Evolutionary conservation across 2,329 filamentous ascomycete species (phyloP), one percentile per base, ranked within the genome.

Genomic region (Xylaria sp.): DNA sequence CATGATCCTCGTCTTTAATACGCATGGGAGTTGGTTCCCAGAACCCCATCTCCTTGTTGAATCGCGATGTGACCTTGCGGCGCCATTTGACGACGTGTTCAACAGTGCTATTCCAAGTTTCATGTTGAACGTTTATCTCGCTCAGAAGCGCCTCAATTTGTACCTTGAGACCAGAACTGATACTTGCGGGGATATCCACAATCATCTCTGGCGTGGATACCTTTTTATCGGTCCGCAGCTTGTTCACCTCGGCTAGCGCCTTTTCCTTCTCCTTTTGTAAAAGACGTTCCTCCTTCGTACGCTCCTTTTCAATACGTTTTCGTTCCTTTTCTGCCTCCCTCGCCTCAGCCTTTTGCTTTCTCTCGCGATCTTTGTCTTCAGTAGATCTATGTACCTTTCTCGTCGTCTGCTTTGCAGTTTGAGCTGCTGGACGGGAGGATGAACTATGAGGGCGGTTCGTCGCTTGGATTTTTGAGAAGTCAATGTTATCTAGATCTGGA

Each of bases 151-250:
- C 76, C 61, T 84, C 79, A 5, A 86, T 77, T 53, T 86, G 84
- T 1, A 82, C 77, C 27, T 75, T 80, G 27, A 84, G 74, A 0
- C 78, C 80, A 0, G 82, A 77, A 25, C 85, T 78, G 1, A 95
- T 79, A 1, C 83, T 84, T 0, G 79, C 78, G 0, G 92, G 86
- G 27, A 95, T 80, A 71, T 92, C 87, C 1, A 93, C 84, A 57
- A 95, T 89, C 92, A 96, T 95, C 77, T 96, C 92, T 0, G 85
- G 85, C 0, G 89, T 87, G 0, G 91, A 91, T 0, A 89, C 81
- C 71, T 92, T 93, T 79, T 92, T 93, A 79, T 93, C 89, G 0
- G 87, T 88, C 58, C 88, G 88, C 10, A 90, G 79, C 73, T 90
- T 93, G 78, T 95, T 95, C 47, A 89, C 91, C 69, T 92, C 89